Evolutionary conservation across 2,329 filamentous ascomycete species (phyloP).

Genomic region (Dactylellina leptospora): DNA sequence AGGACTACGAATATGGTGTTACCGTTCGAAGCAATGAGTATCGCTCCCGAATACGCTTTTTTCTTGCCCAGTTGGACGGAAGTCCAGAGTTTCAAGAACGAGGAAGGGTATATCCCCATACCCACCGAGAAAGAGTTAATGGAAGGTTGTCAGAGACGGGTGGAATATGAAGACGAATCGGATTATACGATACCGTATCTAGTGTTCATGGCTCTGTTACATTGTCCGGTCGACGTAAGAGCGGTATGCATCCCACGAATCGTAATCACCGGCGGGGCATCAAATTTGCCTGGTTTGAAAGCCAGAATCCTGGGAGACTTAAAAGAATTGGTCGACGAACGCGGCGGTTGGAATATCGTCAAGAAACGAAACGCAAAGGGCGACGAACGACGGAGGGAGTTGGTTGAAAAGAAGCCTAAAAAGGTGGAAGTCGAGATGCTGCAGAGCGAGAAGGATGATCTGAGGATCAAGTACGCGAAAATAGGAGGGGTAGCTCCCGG

Average conservation of each 20-base stretch:
- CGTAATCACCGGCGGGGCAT: slow-evolving; percentile 82
- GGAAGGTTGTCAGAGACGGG: slow-evolving; percentile 59
- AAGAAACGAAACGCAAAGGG: slow-evolving; percentile 35
- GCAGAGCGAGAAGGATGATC: slow-evolving; percentile 46
- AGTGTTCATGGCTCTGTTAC: slow-evolving; percentile 77
- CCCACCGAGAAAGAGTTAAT: slow-evolving; percentile 64
- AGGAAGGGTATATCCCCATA: slow-evolving; percentile 31
- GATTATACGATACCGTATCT: slow-evolving; percentile 81
- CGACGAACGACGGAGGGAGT: slow-evolving; percentile 18
- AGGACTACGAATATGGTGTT: slow-evolving; percentile 22
- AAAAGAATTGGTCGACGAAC: slow-evolving; percentile 69
- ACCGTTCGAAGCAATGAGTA: slow-evolving; percentile 57
- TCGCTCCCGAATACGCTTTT: slow-evolving; percentile 74
- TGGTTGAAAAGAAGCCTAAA: slow-evolving; percentile 29
- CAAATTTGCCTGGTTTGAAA: slow-evolving; percentile 80
- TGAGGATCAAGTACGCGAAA: slow-evolving; percentile 42
- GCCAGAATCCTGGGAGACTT: slow-evolving; percentile 80
- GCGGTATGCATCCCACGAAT: slow-evolving; percentile 88
- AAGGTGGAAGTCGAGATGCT: slow-evolving; percentile 41
- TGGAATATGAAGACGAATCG: slow-evolving; percentile 72
- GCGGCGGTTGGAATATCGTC: slow-evolving; percentile 70
- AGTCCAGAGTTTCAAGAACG: slow-evolving; percentile 33
- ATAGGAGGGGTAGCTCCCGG: slow-evolving; percentile 50
- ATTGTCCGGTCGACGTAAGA: slow-evolving; percentile 81
- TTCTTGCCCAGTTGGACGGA: slow-evolving; percentile 66